Conservation (phyloP, 2,329 filamentous ascomycete species). For the Colletotrichum sp. region DNA sequence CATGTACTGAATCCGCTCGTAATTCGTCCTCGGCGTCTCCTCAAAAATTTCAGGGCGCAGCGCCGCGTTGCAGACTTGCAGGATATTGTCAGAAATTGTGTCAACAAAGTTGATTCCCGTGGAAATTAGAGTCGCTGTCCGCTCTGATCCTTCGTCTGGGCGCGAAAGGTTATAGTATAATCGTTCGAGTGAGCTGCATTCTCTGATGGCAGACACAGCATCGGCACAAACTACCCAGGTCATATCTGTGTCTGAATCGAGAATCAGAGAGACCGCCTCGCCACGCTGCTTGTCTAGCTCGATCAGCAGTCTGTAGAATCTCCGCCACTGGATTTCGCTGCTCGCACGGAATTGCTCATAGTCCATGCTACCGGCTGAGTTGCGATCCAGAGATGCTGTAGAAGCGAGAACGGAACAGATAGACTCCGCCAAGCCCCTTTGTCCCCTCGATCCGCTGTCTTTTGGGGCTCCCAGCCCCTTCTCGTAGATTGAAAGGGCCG, state of each 20-base stretch:
- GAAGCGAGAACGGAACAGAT: constrained; percentile 75
- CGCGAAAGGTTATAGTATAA: constrained; percentile 70
- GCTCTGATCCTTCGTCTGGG: constrained; percentile 57
- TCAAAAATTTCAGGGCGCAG: constrained; percentile 77
- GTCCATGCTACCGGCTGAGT: constrained; percentile 70
- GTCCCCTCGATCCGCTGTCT: constrained; percentile 46
- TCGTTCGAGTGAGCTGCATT: constrained; percentile 79
- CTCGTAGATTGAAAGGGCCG: constrained; percentile 82
- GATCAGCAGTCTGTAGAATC: constrained; percentile 84
- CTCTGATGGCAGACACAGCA: constrained; percentile 77
- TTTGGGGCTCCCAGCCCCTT: constrained; percentile 58
- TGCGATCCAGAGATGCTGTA: constrained; percentile 69
- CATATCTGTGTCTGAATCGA: constrained; percentile 73
- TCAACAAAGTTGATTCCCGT: constrained; percentile 75
- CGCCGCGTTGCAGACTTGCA: constrained; percentile 70
- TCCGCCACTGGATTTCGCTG: constrained; percentile 84
- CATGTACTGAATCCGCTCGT: constrained; percentile 78
- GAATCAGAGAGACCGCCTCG: constrained; percentile 79
- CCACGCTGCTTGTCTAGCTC: constrained; percentile 87
- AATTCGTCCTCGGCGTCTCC: constrained; percentile 71
- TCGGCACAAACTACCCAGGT: constrained; percentile 88
- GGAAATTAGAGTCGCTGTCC: constrained; percentile 68
- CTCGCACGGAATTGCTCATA: constrained; percentile 77
- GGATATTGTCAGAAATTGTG: constrained; percentile 71
- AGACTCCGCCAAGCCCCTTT: constrained; percentile 72